Evolutionary conservation across 1,284 basidiomycete genomes (phyloP).

Genomic region (Microbotryum intermedium): DNA sequence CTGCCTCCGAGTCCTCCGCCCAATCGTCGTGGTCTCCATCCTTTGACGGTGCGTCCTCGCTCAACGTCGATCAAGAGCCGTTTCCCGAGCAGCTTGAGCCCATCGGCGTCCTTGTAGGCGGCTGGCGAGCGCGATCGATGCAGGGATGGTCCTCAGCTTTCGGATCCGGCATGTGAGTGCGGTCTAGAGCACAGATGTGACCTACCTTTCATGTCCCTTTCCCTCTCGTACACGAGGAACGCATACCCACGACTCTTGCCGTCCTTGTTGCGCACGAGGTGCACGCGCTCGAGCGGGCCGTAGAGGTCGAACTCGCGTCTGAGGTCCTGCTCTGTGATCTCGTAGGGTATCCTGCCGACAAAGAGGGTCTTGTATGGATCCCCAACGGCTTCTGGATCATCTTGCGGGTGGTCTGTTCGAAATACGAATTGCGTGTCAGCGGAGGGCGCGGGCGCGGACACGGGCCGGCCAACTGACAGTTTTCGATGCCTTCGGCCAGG

Average conservation of each 20-base stretch:
- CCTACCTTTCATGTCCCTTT: conserved; percentile 97
- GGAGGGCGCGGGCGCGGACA: not conserved
- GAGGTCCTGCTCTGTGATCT: conserved; percentile 80
- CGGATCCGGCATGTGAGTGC: not conserved
- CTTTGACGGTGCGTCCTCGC: conserved; percentile 91
- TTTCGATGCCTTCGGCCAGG: conserved; percentile 12
- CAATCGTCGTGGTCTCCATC: conserved; percentile 92
- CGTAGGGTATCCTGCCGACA: conserved; percentile 86
- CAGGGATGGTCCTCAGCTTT: not conserved
- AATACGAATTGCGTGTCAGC: not conserved
- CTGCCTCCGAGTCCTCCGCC: conserved; percentile 92
- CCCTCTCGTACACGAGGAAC: conserved; percentile 94
- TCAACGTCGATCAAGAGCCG: conserved; percentile 95
- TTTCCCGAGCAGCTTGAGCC: conserved; percentile 88
- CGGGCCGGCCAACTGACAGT: conserved; percentile 18
- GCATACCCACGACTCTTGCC: conserved; percentile 84
- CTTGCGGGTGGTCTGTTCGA: conserved; percentile 69
- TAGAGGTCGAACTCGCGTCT: conserved; percentile 91
- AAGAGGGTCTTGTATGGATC: conserved; percentile 99
- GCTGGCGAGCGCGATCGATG: conserved; percentile 49
- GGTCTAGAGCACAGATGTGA: conserved; percentile 8
- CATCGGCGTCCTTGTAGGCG: conserved; percentile 99
- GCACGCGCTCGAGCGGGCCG: conserved; percentile 84
- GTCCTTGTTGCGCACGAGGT: conserved; percentile 66
- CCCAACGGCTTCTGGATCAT: conserved; percentile 85